phyloP scores from a whole-genome alignment of 2,329 filamentous ascomycete genomes.

The Exophiala bonariae region DNA sequence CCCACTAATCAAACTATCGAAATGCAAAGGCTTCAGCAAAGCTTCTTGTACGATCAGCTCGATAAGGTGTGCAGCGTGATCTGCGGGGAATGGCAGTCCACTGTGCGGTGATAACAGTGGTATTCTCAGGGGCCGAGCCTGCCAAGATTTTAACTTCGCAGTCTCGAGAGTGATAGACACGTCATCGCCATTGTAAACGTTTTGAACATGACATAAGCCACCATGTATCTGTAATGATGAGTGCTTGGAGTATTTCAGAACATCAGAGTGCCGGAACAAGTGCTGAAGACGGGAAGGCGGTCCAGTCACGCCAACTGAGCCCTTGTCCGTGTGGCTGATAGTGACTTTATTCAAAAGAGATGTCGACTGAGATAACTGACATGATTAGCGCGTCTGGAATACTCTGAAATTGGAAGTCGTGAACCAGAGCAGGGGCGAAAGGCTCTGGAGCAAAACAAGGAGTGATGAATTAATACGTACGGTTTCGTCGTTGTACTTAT shows the following conservation, averaged over 20 bases:
- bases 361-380: not conserved
- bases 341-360: slow-evolving; percentile 22
- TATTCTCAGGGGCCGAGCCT: not conserved
- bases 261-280: slow-evolving; percentile 26
- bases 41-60: slow-evolving; percentile 26
- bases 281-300: slow-evolving; percentile 29
- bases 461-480: too few species aligned
- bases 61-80: slow-evolving; percentile 21
- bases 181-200: slow-evolving; percentile 43
- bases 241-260: slow-evolving; percentile 27
- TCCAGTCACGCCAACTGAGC: slow-evolving; percentile 29
- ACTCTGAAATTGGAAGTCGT: too few species aligned
- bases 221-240: slow-evolving; percentile 31
- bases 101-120: not conserved
- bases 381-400: too few species aligned
- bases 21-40: slow-evolving; percentile 25
- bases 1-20: slow-evolving; percentile 23
- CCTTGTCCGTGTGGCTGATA: slow-evolving; percentile 24
- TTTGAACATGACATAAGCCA: slow-evolving; percentile 41
- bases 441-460: too few species aligned
- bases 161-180: slow-evolving; percentile 16
- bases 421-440: too few species aligned
- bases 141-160: not conserved
- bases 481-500: slow-evolving; percentile 15
- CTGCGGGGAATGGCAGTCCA: slow-evolving; percentile 12